Evolutionary conservation across 2,329 filamentous ascomycete species (phyloP).

Genomic region (Diaporthe longicolla): DNA sequence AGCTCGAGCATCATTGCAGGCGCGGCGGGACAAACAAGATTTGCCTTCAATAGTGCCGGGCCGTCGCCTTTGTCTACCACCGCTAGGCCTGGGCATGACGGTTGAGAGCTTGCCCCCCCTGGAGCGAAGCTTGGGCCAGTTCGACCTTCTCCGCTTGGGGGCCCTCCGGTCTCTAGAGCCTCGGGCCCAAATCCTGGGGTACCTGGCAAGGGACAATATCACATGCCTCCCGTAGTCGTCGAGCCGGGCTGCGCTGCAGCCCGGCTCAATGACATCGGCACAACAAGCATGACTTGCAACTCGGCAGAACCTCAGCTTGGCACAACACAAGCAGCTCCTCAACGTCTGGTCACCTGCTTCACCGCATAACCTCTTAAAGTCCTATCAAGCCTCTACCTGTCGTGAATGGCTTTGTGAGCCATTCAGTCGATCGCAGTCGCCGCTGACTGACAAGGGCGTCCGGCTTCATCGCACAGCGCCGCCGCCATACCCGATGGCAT

Average conservation of each 20-base stretch:
- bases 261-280: slow-evolving; percentile 26
- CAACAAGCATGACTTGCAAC: slow-evolving; percentile 26
- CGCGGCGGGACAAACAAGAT: background rate
- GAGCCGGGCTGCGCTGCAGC: background rate
- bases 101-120: background rate
- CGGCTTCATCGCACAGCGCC: slow-evolving; percentile 23
- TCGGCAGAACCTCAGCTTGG: slow-evolving; percentile 22
- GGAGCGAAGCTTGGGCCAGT: slow-evolving; percentile 11
- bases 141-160: slow-evolving; percentile 23
- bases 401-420: slow-evolving; percentile 1
- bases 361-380: background rate
- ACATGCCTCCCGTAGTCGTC: slow-evolving; percentile 29
- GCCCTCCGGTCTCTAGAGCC: slow-evolving; percentile 6
- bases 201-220: slow-evolving; percentile 31
- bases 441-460: background rate
- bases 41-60: background rate
- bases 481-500: slow-evolving; percentile 31
- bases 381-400: background rate
- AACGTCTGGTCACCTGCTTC: background rate
- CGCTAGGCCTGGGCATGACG: background rate
- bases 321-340: slow-evolving; percentile 26
- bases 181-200: slow-evolving; percentile 30
- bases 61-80: background rate
- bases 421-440: background rate
- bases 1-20: too few species aligned